Evolutionary conservation across 1,284 basidiomycete species (phyloP).

Genomic region (Cryptococcus neoformans): DNA sequence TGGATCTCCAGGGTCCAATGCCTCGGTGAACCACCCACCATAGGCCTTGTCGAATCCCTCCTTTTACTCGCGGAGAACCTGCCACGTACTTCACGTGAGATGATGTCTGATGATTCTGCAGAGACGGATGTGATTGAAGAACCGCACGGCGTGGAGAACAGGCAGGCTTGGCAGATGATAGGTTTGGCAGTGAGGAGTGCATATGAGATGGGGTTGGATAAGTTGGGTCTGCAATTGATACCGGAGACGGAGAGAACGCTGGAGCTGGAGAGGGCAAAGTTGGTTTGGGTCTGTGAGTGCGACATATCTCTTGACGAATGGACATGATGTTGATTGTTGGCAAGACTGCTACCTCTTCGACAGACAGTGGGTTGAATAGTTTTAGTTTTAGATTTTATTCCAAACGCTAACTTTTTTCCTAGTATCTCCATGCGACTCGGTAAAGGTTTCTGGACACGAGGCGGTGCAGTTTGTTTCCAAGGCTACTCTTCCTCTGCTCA

Average conservation of each 20-base stretch:
- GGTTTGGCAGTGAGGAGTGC: constrained; percentile 44
- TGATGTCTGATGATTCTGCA: neutral
- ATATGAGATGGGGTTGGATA: constrained; percentile 46
- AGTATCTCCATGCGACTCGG: constrained; percentile 44
- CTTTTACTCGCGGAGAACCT: constrained; percentile 47
- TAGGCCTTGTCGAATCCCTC: constrained; percentile 46
- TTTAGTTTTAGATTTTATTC: constrained; percentile 17
- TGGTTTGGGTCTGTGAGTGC: constrained; percentile 48
- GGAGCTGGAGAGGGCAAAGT: constrained; percentile 40
- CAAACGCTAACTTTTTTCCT: neutral
- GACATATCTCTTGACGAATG: neutral
- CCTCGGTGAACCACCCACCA: constrained; percentile 40
- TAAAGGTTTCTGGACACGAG: constrained; percentile 50
- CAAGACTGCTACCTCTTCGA: constrained; percentile 49
- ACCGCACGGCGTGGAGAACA: constrained; percentile 42
- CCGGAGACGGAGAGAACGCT: constrained; percentile 34
- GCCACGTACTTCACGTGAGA: constrained; percentile 35
- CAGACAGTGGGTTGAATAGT: constrained; percentile 18
- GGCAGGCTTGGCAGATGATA: constrained; percentile 48
- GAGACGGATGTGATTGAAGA: constrained; percentile 12
- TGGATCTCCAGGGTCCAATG: constrained; percentile 45
- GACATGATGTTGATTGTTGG: neutral
- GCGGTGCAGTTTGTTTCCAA: constrained; percentile 47
- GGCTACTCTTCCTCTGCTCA: constrained; percentile 45
- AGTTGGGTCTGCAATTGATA: constrained; percentile 37